Evolutionary conservation across 495 filamentous ascomycete species (phyloP).

Genomic region (Thermothielavioides terrestris): DNA sequence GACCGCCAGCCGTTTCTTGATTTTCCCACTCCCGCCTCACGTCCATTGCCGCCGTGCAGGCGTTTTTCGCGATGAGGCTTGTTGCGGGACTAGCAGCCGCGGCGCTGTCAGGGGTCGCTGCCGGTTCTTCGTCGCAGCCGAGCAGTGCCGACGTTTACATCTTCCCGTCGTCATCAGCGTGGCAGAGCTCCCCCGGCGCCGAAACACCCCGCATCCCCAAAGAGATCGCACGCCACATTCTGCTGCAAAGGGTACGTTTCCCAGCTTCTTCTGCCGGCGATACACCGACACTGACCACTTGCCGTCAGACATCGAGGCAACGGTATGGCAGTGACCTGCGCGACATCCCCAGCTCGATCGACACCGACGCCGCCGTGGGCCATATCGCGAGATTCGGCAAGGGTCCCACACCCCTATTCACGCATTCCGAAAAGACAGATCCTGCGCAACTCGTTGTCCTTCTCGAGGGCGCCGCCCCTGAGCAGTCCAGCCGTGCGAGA

Average conservation of each 20-base stretch:
- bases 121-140: slow-evolving; percentile 15
- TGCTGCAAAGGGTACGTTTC: slow-evolving; percentile 25
- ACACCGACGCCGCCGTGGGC: slow-evolving; percentile 30
- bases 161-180: slow-evolving; percentile 14
- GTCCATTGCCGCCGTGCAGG: not conserved
- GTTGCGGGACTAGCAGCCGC: slow-evolving; percentile 18
- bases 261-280: not conserved
- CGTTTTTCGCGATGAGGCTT: slow-evolving; percentile 23
- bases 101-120: slow-evolving; percentile 22
- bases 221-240: slow-evolving; percentile 29
- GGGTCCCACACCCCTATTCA: slow-evolving; percentile 33
- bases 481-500: slow-evolving; percentile 25
- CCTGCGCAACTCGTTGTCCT: slow-evolving; percentile 43
- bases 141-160: slow-evolving; percentile 25
- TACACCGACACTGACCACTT: slow-evolving; percentile 27
- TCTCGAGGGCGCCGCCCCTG: slow-evolving; percentile 37
- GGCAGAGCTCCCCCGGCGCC: slow-evolving; percentile 9
- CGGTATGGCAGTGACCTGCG: slow-evolving; percentile 30
- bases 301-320: slow-evolving; percentile 33
- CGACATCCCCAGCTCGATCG: slow-evolving; percentile 31
- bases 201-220: slow-evolving; percentile 21
- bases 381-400: slow-evolving; percentile 37
- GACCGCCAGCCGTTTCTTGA: not conserved
- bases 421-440: slow-evolving; percentile 18
- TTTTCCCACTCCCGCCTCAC: not conserved